Evolutionary conservation across 306 rosid genomes (phyloP), one percentile per base, ranked within the genome.

Genomic region (Rosa lucieae): DNA sequence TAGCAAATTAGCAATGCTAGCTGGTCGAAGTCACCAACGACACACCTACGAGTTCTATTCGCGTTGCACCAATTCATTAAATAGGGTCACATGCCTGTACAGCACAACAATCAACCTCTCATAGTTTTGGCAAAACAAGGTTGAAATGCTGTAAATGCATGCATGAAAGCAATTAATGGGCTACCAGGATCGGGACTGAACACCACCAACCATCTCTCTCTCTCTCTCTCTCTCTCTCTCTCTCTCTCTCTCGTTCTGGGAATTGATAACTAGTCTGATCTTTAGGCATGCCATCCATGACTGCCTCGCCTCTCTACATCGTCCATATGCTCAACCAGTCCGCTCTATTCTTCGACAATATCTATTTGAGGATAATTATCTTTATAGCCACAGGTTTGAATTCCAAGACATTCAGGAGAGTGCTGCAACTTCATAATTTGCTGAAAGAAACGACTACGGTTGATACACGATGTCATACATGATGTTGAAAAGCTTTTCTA

Each of bases 281-380:
- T 55, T 53, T 12, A 23, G n/a, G 44, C 40, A 5, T 59, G 26
- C 47, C 59, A 15, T 44, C 3, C 55, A 39, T 65, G 73, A 18
- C 46, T 66, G 80, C 80, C 40, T 47, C 37, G 20, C 17, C 46
- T 43, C 44, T 42, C 59, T 14, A 47, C 20, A 29, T 58, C 0
- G 32, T 58, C 63, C 32, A 10, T 62, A 39, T 61, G 52, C 46
- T 13, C 67, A 73, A 42, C 78, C 29, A 66, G 74, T 53, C 70
- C 10, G 12, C 73, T 56, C 58, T 9, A 69, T 73, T 40, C 17
- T 44, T 21, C 5, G 35, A 18, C 58, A 52, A 52, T 52, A 52
- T 17, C 1, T 52, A 52, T 52, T 0, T 14, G 58, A 7, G 8
- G n/a, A 10, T 10, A 44, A 44, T 8, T 8, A 44, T 44, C 8